Base-by-base conservation (phyloP, 768 basidiomycete genomes). In the Chiua virens region DNA sequence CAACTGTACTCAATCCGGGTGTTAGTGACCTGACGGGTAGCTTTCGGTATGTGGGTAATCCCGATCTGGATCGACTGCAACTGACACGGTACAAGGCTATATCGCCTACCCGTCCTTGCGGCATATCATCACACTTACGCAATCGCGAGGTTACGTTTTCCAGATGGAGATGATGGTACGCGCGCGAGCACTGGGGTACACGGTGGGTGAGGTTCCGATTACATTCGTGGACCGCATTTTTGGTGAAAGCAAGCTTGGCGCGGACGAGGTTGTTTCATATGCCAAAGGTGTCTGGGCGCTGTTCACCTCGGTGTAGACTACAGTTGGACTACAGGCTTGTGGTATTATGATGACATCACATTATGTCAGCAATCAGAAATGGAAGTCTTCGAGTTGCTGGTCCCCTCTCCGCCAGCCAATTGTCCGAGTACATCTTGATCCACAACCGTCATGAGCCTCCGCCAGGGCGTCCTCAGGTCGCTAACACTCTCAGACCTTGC, bases 161-260 rank as follows among this genome's bases (percentile, higher is more conserved):
- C 93, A 96, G 76, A 96, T 96, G 93, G 93, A 96, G 67, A 96
- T 95, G 87, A 95, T 95, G 81, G 93, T 92, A 18, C 82, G 93
- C 1, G 93, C 93, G 5, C 79, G 85, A 20, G 82, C 88, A 2
- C 71, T 91, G 49, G 92, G 90, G 6, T 95, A 92, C 70, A 82
- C 79, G 5, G 84, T 96, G 1, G 93, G 92, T 5, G 93, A 96
- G 68, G 81, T 96, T 22, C 93, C 93, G 1, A 96, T 96, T 55
- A 96, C 92, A 3, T 96, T 96, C 61, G 93, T 95, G 40, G 93
- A 96, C 71, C 81, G 93, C 34, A 86, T 96, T 63, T 95, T 88
- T 67, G 93, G 93, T 1, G 92, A 95, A 71, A 93, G 91, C 68
- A 96, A 96, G 71, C 76, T 96, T 39, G 88, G 90, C 15, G 87